A percentile compares a stretch with the other conserved stretches of the same genome.
phyloP scores from a whole-genome alignment of 192 early-diverging fungal species.

The Backusella psychrophila region DNA sequence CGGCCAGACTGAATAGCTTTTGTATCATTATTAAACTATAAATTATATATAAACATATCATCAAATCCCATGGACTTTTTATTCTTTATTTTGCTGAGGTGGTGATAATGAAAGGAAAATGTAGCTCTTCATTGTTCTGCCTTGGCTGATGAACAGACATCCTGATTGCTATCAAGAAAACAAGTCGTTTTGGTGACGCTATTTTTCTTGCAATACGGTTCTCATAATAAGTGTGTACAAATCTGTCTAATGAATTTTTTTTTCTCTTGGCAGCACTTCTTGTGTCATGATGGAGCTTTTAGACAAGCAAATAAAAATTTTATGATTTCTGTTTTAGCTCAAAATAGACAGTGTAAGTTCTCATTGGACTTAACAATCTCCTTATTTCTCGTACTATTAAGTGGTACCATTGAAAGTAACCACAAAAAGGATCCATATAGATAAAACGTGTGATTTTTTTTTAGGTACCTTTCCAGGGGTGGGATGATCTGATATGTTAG shows the following conservation, averaged over 20 bases:
- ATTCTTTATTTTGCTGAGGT: neutral
- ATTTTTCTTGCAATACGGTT: neutral
- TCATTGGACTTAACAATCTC: too few relatives aligned
- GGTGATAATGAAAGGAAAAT: too few relatives aligned
- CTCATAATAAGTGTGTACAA: neutral
- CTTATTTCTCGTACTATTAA: too few relatives aligned
- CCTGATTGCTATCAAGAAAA: neutral
- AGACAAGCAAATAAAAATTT: too few relatives aligned
- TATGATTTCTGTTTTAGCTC: too few relatives aligned
- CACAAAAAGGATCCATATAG: neutral
- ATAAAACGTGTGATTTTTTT: neutral
- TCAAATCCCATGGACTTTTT: neutral
- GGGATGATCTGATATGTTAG: neutral
- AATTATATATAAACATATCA: neutral
- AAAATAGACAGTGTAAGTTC: too few relatives aligned
- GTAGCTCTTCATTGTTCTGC: too few relatives aligned
- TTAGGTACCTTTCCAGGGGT: neutral
- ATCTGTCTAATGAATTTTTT: neutral
- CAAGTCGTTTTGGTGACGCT: neutral
- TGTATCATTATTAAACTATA: neutral
- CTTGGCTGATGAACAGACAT: neutral
- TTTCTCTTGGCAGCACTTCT: neutral
- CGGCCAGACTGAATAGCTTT: neutral
- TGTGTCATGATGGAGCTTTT: too few relatives aligned
- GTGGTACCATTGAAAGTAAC: neutral